A percentile compares a stretch with the other conserved stretches of the same genome.
phyloP scores from a whole-genome alignment of 225 moss, liverwort and hornwort species.

The Marchantia polymorpha region DNA sequence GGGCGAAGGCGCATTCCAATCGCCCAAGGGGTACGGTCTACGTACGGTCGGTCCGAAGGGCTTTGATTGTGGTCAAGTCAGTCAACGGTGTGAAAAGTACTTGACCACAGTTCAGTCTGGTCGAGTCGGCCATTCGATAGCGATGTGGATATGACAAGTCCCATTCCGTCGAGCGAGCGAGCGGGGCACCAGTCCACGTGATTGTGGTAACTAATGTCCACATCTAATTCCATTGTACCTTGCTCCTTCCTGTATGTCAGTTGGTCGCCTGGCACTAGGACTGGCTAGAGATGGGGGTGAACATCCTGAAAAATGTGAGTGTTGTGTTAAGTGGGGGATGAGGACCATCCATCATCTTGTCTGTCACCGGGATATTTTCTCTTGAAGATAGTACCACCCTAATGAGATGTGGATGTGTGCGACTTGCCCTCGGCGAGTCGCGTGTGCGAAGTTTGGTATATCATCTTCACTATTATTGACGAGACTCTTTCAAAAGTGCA shows the following conservation, averaged over 20 bases:
- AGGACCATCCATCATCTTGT: background rate
- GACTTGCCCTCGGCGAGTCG: too few relatives aligned
- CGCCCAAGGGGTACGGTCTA: background rate
- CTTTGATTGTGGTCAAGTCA: background rate
- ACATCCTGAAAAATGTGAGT: background rate
- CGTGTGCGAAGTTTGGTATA: background rate
- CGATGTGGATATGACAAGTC: background rate
- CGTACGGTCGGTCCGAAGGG: background rate
- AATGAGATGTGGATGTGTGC: background rate
- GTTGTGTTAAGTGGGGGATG: background rate
- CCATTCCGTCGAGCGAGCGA: background rate
- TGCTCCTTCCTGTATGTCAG: background rate
- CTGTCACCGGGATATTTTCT: background rate
- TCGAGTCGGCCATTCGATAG: background rate
- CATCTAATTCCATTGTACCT: background rate
- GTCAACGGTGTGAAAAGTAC: background rate
- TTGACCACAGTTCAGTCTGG: background rate
- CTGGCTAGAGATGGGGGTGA: background rate
- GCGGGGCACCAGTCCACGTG: background rate
- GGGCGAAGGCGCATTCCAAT: background rate
- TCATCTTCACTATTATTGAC: background rate
- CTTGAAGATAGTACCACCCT: background rate
- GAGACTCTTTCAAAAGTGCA: background rate
- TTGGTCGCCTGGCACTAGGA: background rate
- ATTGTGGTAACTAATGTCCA: background rate